Evolutionary conservation across 2,329 filamentous ascomycete species (phyloP).

Genomic region (Pseudocercospora fuligena): DNA sequence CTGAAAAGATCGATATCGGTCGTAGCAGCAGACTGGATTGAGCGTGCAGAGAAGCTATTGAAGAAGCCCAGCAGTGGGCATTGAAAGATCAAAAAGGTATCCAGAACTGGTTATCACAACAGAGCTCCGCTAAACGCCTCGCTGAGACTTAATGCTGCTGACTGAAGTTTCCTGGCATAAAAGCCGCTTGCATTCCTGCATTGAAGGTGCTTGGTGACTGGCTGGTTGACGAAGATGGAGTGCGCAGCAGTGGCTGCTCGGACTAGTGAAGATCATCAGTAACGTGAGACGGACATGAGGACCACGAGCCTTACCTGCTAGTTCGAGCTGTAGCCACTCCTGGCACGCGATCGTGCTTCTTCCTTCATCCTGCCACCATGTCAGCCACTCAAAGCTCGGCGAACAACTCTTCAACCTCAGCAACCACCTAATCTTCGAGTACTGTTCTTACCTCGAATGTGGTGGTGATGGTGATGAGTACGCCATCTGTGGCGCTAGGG

Average conservation of each 20-base stretch:
- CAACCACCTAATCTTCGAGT: slow-evolving; percentile 18
- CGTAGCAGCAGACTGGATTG: slow-evolving; percentile 57
- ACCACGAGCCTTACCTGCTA: slow-evolving; percentile 21
- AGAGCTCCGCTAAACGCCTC: neutral
- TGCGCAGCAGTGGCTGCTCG: neutral
- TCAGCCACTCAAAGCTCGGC: slow-evolving; percentile 12
- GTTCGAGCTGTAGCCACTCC: slow-evolving; percentile 29
- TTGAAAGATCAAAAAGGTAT: slow-evolving; percentile 32
- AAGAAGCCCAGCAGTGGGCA: slow-evolving; percentile 52
- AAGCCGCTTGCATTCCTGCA: neutral
- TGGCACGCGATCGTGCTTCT: slow-evolving; percentile 20
- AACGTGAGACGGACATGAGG: neutral
- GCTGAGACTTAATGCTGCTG: neutral
- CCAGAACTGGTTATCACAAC: neutral
- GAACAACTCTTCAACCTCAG: neutral
- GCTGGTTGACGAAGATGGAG: neutral
- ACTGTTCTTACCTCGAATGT: slow-evolving; percentile 30
- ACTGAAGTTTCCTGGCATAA: neutral
- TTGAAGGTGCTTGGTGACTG: neutral
- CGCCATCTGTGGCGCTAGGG: slow-evolving; percentile 5
- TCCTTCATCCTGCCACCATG: slow-evolving; percentile 22
- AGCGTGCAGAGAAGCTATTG: slow-evolving; percentile 54
- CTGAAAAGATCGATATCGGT: slow-evolving; percentile 50
- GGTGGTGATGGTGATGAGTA: slow-evolving; percentile 21
- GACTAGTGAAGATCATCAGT: neutral